Evolutionary conservation across 192 early-diverging fungal species (phyloP).

Genomic region (Entophlyctis luteolus): DNA sequence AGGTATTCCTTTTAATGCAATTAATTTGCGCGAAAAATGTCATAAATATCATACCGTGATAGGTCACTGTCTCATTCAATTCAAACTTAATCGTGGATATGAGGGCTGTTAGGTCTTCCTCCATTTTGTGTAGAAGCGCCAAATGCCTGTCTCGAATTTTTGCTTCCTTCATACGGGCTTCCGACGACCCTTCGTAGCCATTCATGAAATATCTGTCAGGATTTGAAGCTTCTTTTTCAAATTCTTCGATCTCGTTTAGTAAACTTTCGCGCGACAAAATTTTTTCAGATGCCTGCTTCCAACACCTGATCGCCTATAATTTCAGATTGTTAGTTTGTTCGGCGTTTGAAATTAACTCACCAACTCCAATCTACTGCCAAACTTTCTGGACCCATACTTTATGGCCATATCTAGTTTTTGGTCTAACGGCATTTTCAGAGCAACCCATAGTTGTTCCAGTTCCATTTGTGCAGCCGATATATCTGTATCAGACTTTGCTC

Average conservation of each 20-base stretch:
- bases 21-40: background rate
- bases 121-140: conserved; percentile 37
- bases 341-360: no score
- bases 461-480: conserved; percentile 39
- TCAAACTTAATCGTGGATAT: conserved; percentile 43
- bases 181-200: conserved; percentile 42
- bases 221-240: conserved; percentile 47
- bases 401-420: conserved; percentile 62
- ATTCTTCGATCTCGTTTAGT: conserved; percentile 42
- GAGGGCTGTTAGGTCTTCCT: conserved; percentile 38
- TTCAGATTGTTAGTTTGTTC: background rate
- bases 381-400: conserved; percentile 51
- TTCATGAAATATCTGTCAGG: conserved; percentile 44
- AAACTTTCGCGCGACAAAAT: conserved; percentile 44
- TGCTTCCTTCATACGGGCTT: conserved; percentile 45
- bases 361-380: conserved; percentile 39
- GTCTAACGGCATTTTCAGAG: conserved; percentile 51
- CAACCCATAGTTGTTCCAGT: conserved; percentile 49
- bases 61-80: conserved; percentile 53
- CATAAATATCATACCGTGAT: conserved; percentile 32
- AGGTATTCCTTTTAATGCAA: conserved; percentile 33
- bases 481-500: conserved; percentile 24
- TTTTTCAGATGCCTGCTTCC: conserved; percentile 40
- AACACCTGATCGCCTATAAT: conserved; percentile 44
- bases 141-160: conserved; percentile 44